Evolutionary conservation across 495 filamentous ascomycete genomes (phyloP).

Genomic region (Hypoxylon rickii): DNA sequence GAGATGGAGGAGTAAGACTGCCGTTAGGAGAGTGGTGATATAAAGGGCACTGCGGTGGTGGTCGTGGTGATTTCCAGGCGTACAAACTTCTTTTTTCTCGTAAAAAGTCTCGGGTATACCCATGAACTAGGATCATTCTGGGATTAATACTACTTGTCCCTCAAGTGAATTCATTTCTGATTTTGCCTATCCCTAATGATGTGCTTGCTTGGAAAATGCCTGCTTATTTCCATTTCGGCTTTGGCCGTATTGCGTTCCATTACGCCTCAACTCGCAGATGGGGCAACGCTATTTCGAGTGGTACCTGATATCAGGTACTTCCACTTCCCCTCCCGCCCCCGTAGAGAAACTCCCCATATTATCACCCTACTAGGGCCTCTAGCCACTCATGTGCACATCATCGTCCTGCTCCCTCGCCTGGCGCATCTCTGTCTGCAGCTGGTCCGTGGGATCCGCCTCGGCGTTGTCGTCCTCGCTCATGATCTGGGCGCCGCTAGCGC

Average conservation of each 20-base stretch:
- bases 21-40: neutral
- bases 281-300: no score
- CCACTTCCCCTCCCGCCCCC: neutral
- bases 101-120: conserved; percentile 26
- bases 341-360: neutral
- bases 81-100: neutral
- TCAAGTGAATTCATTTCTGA: neutral
- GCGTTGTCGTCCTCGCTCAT: conserved; percentile 33
- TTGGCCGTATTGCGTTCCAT: no score
- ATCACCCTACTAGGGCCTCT: conserved; percentile 1
- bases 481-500: conserved; percentile 33
- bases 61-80: neutral
- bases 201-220: no score
- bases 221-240: no score
- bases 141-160: neutral
- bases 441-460: conserved; percentile 45
- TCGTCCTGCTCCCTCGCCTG: conserved; percentile 48
- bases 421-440: conserved; percentile 54
- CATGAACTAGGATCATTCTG: conserved; percentile 19
- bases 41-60: neutral
- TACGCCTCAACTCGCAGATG: no score
- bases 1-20: conserved; percentile 62
- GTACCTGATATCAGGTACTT: neutral
- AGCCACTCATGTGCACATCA: conserved; percentile 65
- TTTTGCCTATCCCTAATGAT: neutral